Percentiles rank a stretch among this genome's conserved stretches.
These are phyloP conservation scores for Forsythia viridissima DNA, from an alignment of 257 asterid species.

Conservation along the genomic window DNA sequence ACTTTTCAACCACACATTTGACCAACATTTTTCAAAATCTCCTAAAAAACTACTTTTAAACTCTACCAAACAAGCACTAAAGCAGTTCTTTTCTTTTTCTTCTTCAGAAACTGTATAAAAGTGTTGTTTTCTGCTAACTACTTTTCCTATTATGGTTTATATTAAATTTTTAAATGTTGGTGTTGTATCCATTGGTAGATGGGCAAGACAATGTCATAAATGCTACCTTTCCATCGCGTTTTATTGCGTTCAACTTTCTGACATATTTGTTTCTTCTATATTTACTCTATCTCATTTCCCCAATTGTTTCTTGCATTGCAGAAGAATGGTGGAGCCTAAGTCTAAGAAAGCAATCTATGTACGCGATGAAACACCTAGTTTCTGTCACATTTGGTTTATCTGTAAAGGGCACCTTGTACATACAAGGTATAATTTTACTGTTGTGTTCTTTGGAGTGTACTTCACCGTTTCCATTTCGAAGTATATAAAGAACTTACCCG, in stretches of 20 bases:
- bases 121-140: background rate
- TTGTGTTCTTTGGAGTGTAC: background rate
- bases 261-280: background rate
- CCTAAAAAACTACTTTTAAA: no score
- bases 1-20: no score
- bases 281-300: background rate
- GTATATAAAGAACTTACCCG: background rate
- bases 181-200: constrained; percentile 3
- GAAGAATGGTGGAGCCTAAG: constrained; percentile 74
- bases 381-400: constrained; percentile 83
- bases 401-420: constrained; percentile 76
- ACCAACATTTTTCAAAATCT: no score
- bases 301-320: constrained; percentile 33
- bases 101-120: background rate
- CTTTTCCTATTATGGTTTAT: background rate
- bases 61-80: no score
- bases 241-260: background rate
- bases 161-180: background rate
- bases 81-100: background rate
- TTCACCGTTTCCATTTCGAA: background rate
- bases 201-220: background rate
- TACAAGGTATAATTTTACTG: constrained; percentile 53
- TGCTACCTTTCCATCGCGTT: background rate
- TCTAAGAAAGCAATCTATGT: constrained; percentile 87
- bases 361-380: constrained; percentile 62